Conservation (phyloP, 345 rosid genomes). For the Laguncularia racemosa region DNA sequence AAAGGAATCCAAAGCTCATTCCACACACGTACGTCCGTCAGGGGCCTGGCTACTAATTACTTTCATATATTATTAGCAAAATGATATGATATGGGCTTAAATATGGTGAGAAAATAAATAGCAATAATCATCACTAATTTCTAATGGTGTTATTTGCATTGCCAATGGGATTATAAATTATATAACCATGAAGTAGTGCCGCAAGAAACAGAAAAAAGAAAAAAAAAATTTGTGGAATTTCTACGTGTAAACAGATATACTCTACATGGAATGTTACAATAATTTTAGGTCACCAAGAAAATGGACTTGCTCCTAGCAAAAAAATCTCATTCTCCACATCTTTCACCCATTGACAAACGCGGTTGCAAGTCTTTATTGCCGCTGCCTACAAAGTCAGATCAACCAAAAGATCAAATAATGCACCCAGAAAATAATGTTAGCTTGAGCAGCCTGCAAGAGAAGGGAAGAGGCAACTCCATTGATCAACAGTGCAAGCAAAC, state of each 20-base stretch:
- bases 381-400: constrained; percentile 40
- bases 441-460: no score
- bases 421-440: no score
- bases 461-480: no score
- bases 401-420: neutral
- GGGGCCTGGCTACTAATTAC: no score
- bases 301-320: constrained; percentile 95
- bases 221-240: constrained; percentile 8
- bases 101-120: no score
- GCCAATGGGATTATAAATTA: neutral
- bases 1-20: no score
- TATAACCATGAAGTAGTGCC: neutral
- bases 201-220: neutral
- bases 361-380: constrained; percentile 91
- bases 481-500: no score
- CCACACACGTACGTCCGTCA: no score
- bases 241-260: constrained; percentile 16
- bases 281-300: constrained; percentile 66
- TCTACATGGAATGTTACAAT: constrained; percentile 23
- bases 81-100: no score
- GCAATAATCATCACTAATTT: no score
- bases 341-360: constrained; percentile 90
- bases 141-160: no score
- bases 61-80: no score
- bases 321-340: constrained; percentile 93